Base-by-base conservation (phyloP, 352 stramenopile species). In the Globisporangium emineosum region DNA sequence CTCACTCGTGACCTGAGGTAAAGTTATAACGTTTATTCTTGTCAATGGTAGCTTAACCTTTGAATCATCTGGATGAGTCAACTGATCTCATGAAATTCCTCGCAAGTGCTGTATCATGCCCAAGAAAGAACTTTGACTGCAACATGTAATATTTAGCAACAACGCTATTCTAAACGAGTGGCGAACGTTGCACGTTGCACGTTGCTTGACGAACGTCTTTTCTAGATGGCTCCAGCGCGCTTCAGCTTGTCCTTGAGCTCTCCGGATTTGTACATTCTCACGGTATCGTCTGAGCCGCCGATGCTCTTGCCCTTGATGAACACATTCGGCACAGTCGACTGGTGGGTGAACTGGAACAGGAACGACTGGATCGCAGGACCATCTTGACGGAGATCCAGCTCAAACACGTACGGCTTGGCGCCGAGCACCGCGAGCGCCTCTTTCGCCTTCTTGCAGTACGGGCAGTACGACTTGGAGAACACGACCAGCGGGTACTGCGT, bases 241-340 rank as follows among this genome's bases (percentile, higher is more conserved):
- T 88, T 83, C 53, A 99, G 79, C 50, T 97, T 83, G 63, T 96
- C 72, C 69, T 90, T 62, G 35, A 99, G 75, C 60, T 98, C 88
- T 61, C 97, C 97, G 40, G 73, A 91, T 50, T 81, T 75, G 40
- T 85, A 79, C 60, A 98, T 78, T 35, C 75, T 77, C 61, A 97
- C 85, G 5, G 93, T 97, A 60, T 98, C 90, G 75, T 99, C 96
- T 63, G 97, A 94, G 45, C 97, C 97, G 62, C 97, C 97, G 56
- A 99, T 84, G 76, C 93, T 96, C 66, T 98, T 91, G 59, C 93
- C 93, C 60, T 92, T 94, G 56, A 99, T 94, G 75, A 99, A 99
- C 37, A 99, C 94, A 72, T 99, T 99, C 0, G 98, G 97, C 45
- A 99, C 97, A 3, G 96, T 99, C 57, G 87, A 87, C 65, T 98